A percentile compares a stretch with the other conserved stretches of the same genome.
Evolutionary conservation across 108 stramenopile species (phyloP).

Genomic region (Bacterosira constricta): DNA sequence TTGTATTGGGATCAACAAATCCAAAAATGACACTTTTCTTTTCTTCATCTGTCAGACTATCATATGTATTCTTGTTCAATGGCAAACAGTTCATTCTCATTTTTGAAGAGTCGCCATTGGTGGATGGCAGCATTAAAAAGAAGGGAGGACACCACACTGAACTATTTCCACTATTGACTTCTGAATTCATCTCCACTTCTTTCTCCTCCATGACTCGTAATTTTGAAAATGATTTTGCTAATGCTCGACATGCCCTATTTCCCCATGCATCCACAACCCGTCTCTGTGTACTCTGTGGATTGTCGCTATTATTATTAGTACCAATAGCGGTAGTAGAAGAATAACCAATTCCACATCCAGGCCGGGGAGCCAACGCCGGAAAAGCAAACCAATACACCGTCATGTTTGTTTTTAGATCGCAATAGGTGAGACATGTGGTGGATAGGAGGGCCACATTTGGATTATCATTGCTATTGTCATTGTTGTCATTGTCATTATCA

Average conservation of each 20-base stretch:
- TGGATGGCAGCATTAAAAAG: constrained; percentile 28
- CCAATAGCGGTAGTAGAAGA: neutral
- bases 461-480: constrained; percentile 7
- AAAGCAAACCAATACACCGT: constrained; percentile 89
- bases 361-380: constrained; percentile 60
- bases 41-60: constrained; percentile 36
- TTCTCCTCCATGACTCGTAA: neutral
- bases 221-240: constrained; percentile 28
- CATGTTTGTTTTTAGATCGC: constrained; percentile 82
- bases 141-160: constrained; percentile 52
- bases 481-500: neutral
- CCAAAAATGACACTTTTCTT: constrained; percentile 55
- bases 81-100: constrained; percentile 36
- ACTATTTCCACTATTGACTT: no score
- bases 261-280: constrained; percentile 33
- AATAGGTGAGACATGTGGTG: constrained; percentile 58
- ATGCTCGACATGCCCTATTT: constrained; percentile 11
- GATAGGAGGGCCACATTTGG: constrained; percentile 38
- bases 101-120: constrained; percentile 15
- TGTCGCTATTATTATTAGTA: neutral
- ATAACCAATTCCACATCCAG: constrained; percentile 34
- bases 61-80: constrained; percentile 18
- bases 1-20: constrained; percentile 66
- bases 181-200: neutral
- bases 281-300: neutral